Evolutionary conservation across 2,329 filamentous ascomycete species (phyloP), one percentile per base, ranked within the genome.

Genomic region (Epichloe bromicola): DNA sequence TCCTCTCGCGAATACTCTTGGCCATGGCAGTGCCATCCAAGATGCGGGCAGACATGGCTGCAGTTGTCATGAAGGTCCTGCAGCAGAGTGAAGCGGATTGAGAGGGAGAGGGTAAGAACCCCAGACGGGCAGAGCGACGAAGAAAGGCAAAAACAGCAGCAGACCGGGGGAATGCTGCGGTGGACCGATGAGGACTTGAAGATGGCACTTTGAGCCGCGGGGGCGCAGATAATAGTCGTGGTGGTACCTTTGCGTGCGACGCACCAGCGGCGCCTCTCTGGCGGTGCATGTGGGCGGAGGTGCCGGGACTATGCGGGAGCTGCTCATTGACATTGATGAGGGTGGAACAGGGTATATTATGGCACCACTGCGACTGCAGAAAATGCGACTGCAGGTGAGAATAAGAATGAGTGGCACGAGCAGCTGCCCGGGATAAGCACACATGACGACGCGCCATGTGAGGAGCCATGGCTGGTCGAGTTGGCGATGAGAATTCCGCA

Each of bases 11-110:
- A 66, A 97, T 95, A 65, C 75, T 79, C 74, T 91, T 94, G 60
- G 93, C 93, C 73, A 97, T 89, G 66, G 88, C 88, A 51, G 85
- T 95, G 74, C 93, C 93, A 74, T 98, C 93, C 63, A 98, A 93
- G 75, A 89, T 95, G 61, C 78, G 80, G 59, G 88, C 91, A 60
- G 82, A 80, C 90, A 96, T 97, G 64, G 71, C 74, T 60, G 72
- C 60, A 56, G 77, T 80, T 59, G 70, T 70, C 41, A 70, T 69
- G 59, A 74, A 75, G 53, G 56, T 54, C 57, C 61, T 61, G 57
- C 55, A 57, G 47, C 44, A 34, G 46, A 40, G 44, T 30, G 49
- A 52, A 39, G 48, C 46, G 19, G 36, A 20, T 3, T n/a, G 15
- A 6, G 26, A 19, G 14, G 23, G 42, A 45, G 40, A 47, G 42